Base-by-base conservation (phyloP, 2,329 filamentous ascomycete species). In the Chrysoporthe puriensis region DNA sequence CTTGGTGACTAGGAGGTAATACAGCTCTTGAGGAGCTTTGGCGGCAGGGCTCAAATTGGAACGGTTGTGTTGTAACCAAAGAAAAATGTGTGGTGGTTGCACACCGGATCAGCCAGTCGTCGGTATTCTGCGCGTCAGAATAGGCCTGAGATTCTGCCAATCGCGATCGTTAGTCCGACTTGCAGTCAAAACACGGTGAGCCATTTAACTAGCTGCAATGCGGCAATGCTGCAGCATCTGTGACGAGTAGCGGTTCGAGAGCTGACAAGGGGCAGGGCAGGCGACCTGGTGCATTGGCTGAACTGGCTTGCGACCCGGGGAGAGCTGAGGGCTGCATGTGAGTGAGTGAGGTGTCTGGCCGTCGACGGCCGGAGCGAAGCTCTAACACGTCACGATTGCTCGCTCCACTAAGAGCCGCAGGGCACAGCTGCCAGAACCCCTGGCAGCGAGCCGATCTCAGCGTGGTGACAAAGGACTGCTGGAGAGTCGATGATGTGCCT, bases 1-100 rank as follows among this genome's bases (percentile, higher is more conserved):
- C 72, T 66, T 77, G 73, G 36, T 40, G 16, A 5, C 65, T 7
- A 40, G 36, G 36, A 40, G 36, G 36, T 0, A 21, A 40, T 21
- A 54, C 16, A 40, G 40, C 26, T n/a, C 16, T 8, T 18, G 6
- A 34, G 40, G 34, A 5, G 26, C 9, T 58, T 21, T 32, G 1
- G 13, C 43, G 8, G 26, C 34, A n/a, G 42, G 56, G 2, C 58
- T 21, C 46, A 48, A 42, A 13, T 32, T 7, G 50, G 50, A 34
- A 54, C 26, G 21, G 9, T 26, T 54, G n/a, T 6, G 21, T 32
- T 32, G 11, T 3, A 16, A 18, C 18, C 44, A 46, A 16, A 46
- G 44, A 46, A 62, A 26, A 21, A 14, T 18, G 21, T 11, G 43
- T 13, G 26, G 26, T 26, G 26, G 26, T 26, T 26, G 26, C 43